These are phyloP conservation scores for Backusella macrospora DNA, from an alignment of 192 early-diverging fungal species.

Conservation along the genomic window DNA sequence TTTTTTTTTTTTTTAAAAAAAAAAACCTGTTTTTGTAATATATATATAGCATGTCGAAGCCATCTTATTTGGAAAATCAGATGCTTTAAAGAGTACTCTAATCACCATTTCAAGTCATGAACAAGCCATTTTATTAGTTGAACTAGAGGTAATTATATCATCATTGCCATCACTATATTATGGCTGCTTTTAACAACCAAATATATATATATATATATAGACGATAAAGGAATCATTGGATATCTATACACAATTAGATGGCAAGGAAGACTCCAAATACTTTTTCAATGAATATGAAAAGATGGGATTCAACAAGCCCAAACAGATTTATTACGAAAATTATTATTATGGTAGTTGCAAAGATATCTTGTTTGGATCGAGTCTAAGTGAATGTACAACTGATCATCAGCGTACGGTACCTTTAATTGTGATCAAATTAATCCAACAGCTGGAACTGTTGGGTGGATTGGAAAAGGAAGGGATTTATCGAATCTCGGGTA, in stretches of 20 bases:
- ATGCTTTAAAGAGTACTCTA: neutral
- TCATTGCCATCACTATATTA: neutral
- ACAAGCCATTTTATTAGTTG: constrained; percentile 7
- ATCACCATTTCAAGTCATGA: constrained; percentile 1
- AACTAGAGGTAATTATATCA: constrained; percentile 14
- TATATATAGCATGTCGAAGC: constrained; percentile 16
- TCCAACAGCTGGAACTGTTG: constrained; percentile 28
- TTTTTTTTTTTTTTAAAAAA: neutral
- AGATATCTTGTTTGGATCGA: constrained; percentile 41
- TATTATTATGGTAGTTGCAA: constrained; percentile 12
- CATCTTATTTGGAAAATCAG: constrained; percentile 20
- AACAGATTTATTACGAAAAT: constrained; percentile 16
- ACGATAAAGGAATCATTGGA: constrained; percentile 18
- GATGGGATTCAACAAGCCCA: constrained; percentile 21
- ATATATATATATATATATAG: neutral
- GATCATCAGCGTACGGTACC: constrained; percentile 33
- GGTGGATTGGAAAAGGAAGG: constrained; percentile 43
- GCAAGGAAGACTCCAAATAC: constrained; percentile 23
- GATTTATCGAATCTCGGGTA: constrained; percentile 44
- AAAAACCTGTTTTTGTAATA: neutral
- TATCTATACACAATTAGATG: neutral
- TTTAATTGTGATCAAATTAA: constrained; percentile 36
- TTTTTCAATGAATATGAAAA: constrained; percentile 25
- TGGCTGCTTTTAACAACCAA: neutral
- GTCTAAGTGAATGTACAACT: constrained; percentile 30